Conservation (phyloP, 495 filamentous ascomycete species). For the Neurospora sp. region DNA sequence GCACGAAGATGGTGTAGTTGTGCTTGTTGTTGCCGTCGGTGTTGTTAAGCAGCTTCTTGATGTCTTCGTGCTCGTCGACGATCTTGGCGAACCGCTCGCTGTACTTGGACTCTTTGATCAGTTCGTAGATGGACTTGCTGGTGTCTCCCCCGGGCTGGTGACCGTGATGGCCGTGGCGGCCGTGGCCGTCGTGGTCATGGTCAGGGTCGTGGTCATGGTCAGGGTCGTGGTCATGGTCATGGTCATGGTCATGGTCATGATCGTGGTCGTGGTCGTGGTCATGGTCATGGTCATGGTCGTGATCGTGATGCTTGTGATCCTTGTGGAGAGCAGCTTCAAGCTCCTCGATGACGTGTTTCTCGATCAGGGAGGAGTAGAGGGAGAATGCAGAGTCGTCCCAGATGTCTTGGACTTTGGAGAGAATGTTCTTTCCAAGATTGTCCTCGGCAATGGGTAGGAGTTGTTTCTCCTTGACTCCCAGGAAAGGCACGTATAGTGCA, state of each 20-base stretch:
- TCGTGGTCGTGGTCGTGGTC: background rate
- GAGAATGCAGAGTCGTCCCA: slow-evolving; percentile 13
- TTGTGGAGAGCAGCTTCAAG: slow-evolving; percentile 1
- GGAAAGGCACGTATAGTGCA: slow-evolving; percentile 18
- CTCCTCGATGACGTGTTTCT: slow-evolving; percentile 6
- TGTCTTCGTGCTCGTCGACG: slow-evolving; percentile 57
- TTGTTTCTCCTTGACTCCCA: background rate
- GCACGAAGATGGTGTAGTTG: slow-evolving; percentile 75
- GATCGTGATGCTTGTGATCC: slow-evolving; percentile 30
- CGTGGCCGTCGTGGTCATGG: background rate
- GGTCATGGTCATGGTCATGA: background rate
- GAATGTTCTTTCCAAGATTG: slow-evolving; percentile 24
- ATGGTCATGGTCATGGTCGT: slow-evolving; percentile 1
- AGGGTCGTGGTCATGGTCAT: no score
- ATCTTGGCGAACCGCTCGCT: slow-evolving; percentile 65
- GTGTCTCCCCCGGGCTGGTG: slow-evolving; percentile 19
- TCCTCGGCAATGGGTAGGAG: slow-evolving; percentile 51
- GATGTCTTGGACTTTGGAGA: slow-evolving; percentile 12
- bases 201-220: no score
- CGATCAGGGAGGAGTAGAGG: slow-evolving; percentile 7
- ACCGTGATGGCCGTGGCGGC: slow-evolving; percentile 3
- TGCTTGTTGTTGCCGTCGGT: slow-evolving; percentile 30
- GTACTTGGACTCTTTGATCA: slow-evolving; percentile 63
- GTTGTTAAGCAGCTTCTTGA: slow-evolving; percentile 60
- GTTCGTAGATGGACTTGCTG: slow-evolving; percentile 69